Evolutionary conservation across 768 basidiomycete genomes (phyloP).

Genomic region (Rubroboletus satanas): DNA sequence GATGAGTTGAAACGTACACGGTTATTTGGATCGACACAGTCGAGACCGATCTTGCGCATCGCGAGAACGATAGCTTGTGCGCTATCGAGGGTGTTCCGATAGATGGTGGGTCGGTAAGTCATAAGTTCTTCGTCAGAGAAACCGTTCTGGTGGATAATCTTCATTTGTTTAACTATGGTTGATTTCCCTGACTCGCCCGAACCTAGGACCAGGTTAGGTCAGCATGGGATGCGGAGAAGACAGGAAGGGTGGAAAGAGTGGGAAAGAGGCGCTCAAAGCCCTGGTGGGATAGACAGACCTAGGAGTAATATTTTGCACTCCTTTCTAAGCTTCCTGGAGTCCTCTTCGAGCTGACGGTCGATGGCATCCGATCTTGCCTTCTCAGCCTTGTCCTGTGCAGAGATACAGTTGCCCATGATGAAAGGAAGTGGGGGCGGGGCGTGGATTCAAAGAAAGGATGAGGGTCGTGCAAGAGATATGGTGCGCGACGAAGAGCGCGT

Average conservation of each 20-base stretch:
- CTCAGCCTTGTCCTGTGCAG: slow-evolving; percentile 49
- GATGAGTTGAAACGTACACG: slow-evolving; percentile 30
- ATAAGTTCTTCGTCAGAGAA: slow-evolving; percentile 77
- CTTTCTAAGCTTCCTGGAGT: slow-evolving; percentile 71
- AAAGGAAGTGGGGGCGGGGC: background rate
- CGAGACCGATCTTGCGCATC: slow-evolving; percentile 81
- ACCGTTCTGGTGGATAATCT: slow-evolving; percentile 93
- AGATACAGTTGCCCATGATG: slow-evolving; percentile 68
- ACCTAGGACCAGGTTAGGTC: slow-evolving; percentile 43
- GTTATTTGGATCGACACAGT: slow-evolving; percentile 66
- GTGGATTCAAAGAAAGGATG: background rate
- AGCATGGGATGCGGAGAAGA: background rate
- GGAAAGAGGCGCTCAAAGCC: slow-evolving; percentile 10
- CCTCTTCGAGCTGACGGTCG: slow-evolving; percentile 84
- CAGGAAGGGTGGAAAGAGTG: background rate
- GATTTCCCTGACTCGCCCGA: slow-evolving; percentile 94
- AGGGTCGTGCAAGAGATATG: background rate
- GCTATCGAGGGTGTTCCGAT: slow-evolving; percentile 83
- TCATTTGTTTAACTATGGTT: slow-evolving; percentile 98
- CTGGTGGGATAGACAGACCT: slow-evolving; percentile 49
- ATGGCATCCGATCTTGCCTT: slow-evolving; percentile 68
- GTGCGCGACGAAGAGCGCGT: background rate
- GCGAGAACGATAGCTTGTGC: slow-evolving; percentile 83
- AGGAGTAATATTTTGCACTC: slow-evolving; percentile 92
- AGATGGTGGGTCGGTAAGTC: slow-evolving; percentile 73